Conservation (phyloP, 169 alveolate genomes). For the Ichthyophthirius multifiliis region DNA sequence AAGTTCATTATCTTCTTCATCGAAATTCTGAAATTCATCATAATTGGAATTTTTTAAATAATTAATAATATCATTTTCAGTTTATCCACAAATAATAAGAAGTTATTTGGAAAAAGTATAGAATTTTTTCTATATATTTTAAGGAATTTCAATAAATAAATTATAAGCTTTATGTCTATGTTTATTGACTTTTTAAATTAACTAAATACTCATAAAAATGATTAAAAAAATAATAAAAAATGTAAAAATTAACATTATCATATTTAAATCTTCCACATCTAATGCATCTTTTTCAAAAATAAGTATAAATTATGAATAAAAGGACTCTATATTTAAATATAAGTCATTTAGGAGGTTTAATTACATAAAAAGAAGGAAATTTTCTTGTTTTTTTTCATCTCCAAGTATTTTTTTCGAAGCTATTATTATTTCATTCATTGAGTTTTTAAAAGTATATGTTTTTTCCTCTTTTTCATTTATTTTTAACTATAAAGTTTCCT, state of each 20-base stretch:
- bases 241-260: neutral
- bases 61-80: neutral
- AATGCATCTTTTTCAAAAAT: neutral
- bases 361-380: neutral
- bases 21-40: neutral
- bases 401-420: neutral
- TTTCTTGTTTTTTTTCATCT: neutral
- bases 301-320: neutral
- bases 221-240: neutral
- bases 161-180: neutral
- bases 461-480: too few species aligned
- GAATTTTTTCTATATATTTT: neutral
- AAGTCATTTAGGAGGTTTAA: neutral
- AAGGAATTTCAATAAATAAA: neutral
- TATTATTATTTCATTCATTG: neutral
- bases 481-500: too few species aligned
- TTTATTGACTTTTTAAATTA: neutral
- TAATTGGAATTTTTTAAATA: neutral
- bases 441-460: neutral
- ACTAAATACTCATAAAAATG: neutral
- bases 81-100: neutral
- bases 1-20: neutral
- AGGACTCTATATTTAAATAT: neutral
- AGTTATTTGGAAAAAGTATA: neutral
- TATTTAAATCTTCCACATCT: neutral